Percentiles rank a stretch among this genome's conserved stretches.
phyloP scores from a whole-genome alignment of 31 red algal genomes.

The Porphyra umbilicalis region DNA sequence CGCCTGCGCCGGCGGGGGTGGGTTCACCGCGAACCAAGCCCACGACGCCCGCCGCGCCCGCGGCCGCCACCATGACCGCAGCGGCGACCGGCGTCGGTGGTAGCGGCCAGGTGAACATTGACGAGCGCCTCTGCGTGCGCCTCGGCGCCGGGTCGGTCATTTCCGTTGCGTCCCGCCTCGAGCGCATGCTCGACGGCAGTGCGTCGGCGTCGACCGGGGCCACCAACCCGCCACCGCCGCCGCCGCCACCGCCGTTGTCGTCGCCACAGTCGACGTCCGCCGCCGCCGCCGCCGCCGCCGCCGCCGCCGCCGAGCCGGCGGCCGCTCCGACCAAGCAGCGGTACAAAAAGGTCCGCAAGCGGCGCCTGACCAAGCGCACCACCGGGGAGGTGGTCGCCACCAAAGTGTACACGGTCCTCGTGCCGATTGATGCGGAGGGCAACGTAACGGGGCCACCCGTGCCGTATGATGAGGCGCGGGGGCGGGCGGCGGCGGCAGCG shows the following conservation, averaged over 20 bases:
- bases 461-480: neutral
- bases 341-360: neutral
- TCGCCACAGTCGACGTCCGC: too few relatives aligned
- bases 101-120: neutral
- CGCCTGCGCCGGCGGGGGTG: too few relatives aligned
- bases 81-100: too few relatives aligned
- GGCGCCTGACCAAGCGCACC: neutral
- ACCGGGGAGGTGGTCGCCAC: neutral
- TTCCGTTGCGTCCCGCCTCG: neutral
- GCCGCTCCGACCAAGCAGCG: neutral
- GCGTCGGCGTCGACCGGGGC: neutral
- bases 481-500: neutral
- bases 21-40: too few relatives aligned
- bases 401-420: neutral
- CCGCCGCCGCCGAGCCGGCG: neutral
- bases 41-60: too few relatives aligned
- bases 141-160: neutral
- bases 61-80: too few relatives aligned
- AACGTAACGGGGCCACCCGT: neutral
- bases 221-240: neutral
- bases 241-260: neutral
- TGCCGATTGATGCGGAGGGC: neutral
- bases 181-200: neutral
- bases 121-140: neutral
- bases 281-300: neutral